Percentiles rank a stretch among this genome's conserved stretches.
These are phyloP conservation scores for Pythium chondricola DNA, from an alignment of 352 stramenopile species.

Conservation along the genomic window DNA sequence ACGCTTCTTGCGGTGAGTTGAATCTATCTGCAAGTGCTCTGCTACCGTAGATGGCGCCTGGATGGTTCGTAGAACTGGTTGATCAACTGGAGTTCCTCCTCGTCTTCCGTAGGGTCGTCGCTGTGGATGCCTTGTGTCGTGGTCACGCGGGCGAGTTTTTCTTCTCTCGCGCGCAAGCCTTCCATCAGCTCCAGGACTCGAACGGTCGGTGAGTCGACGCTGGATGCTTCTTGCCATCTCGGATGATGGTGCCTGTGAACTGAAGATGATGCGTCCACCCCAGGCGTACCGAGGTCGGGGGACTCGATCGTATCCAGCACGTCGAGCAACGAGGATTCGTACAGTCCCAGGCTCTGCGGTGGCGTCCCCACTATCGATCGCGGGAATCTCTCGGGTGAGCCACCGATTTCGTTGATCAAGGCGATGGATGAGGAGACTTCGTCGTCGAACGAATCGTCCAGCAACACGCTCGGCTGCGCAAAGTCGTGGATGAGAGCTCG, in stretches of 20 bases:
- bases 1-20: too few species aligned
- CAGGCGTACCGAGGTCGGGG: not conserved
- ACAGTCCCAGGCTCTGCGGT: slow-evolving; percentile 20
- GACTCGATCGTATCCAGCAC: slow-evolving; percentile 37
- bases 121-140: not conserved
- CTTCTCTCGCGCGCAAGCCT: slow-evolving; percentile 25
- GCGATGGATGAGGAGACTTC: slow-evolving; percentile 15
- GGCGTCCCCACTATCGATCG: not conserved
- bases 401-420: slow-evolving; percentile 7
- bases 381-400: not conserved
- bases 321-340: slow-evolving; percentile 41
- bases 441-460: slow-evolving; percentile 20
- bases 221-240: not conserved
- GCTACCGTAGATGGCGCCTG: too few species aligned
- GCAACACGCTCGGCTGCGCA: slow-evolving; percentile 8
- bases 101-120: slow-evolving; percentile 16
- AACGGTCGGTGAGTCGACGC: slow-evolving; percentile 3
- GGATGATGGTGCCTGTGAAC: not conserved
- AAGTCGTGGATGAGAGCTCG: slow-evolving; percentile 12
- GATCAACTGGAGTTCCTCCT: too few species aligned
- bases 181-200: slow-evolving; percentile 16
- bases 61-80: too few species aligned
- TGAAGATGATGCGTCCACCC: not conserved
- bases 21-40: too few species aligned
- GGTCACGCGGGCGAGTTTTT: slow-evolving; percentile 18